These are phyloP conservation scores for Posidonia australis DNA, from an alignment of 106 monocot species.

Conservation along the genomic window DNA sequence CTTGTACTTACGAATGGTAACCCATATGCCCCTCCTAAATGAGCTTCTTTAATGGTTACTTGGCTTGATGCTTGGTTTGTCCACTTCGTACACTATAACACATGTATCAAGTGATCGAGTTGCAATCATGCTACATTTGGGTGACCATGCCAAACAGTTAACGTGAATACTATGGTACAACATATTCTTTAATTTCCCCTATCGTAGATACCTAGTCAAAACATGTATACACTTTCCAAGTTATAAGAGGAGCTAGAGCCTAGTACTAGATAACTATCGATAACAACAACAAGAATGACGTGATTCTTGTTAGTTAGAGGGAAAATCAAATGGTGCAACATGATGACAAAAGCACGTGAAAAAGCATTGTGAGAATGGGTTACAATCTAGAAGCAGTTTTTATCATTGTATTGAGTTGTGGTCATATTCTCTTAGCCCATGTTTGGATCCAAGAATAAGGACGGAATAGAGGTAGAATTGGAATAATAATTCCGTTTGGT, in stretches of 20 bases:
- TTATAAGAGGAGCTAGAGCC: background rate
- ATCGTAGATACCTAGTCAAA: constrained; percentile 1
- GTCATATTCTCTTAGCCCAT: too few relatives aligned
- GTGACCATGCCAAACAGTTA: constrained; percentile 96
- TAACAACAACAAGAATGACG: background rate
- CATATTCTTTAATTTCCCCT: constrained; percentile 98
- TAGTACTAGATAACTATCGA: background rate
- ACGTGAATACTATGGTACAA: constrained; percentile 83
- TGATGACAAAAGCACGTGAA: background rate
- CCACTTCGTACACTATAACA: constrained; percentile 74
- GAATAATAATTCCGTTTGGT: too few relatives aligned
- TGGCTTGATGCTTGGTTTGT: constrained; percentile 65
- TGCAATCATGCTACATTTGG: constrained; percentile 60
- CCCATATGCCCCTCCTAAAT: constrained; percentile 90
- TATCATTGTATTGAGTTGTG: background rate
- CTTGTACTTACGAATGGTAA: constrained; percentile 79
- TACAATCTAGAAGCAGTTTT: too few relatives aligned
- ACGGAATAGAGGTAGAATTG: too few relatives aligned
- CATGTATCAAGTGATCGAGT: constrained; percentile 88
- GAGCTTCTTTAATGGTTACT: constrained; percentile 78
- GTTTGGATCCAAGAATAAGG: too few relatives aligned
- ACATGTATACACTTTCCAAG: background rate
- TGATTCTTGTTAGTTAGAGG: background rate
- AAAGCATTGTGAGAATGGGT: too few relatives aligned
- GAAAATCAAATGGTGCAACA: background rate